Evolutionary conservation across 169 alveolate genomes (phyloP), one percentile per base, ranked within the genome.

Genomic region (Plasmodium sp.): DNA sequence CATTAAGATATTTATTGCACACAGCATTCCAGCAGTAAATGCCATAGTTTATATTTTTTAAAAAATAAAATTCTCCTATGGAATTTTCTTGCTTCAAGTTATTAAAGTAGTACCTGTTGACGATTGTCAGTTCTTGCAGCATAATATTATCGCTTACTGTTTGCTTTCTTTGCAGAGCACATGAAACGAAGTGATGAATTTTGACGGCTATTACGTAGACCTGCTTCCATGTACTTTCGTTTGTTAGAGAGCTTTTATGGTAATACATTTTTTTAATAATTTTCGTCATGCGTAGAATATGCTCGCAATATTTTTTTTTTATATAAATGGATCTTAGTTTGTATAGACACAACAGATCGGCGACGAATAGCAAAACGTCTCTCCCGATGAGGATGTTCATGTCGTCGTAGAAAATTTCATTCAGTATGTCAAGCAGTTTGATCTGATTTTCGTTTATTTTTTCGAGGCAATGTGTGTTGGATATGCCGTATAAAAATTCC

Each of bases 11-110:
- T 80, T 80, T 90, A 62, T 90, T 90, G 51, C 94, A 90, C 22
- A 90, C 73, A 48, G 91, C 10, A 71, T 90, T 90, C 94, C 94
- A 90, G 73, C 94, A 90, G 82, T 90, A 90, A 80, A 90, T 90
- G 31, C 94, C 94, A 80, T 90, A 90, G 22, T 90, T 90, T 58
- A 80, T 80, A 80, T 90, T 90, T 90, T 90, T 79, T 43, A 90
- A 54, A 67, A 58, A 79, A 36, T 80, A 90, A 43, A 90, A 90
- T 34, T 90, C 94, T 54, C 94, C 93, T 77, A 84, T 81, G 18
- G 86, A 77, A 71, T 84, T 84, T 56, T 84, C 83, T 43, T 92
- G 84, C 41, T 92, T 92, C 56, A 79, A 81, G 71, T 73, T 33
- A 79, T 84, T 81, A n/a, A 84, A 77, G 81, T 92, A 84, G 48